Evolutionary conservation across 2,329 filamentous ascomycete species (phyloP), one percentile per base, ranked within the genome.

Genomic region (Fusarium sacchari): DNA sequence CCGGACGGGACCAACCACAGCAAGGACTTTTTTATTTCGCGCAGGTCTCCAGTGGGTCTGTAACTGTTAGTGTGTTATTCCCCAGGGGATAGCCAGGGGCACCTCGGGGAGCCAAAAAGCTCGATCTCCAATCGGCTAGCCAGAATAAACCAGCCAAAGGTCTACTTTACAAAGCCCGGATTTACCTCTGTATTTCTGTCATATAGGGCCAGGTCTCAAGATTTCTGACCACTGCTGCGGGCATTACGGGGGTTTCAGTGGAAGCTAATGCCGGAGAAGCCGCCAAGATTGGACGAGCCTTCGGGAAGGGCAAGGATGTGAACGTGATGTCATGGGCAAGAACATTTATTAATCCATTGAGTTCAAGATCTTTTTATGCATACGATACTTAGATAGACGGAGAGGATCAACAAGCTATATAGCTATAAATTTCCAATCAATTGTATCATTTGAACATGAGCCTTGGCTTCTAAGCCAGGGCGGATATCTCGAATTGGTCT

Each of bases 1-100:
- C 70, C 72, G 69, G 72, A 55, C 55, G 60, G 74, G 56, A 69
- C 76, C 76, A 77, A 74, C 70, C 74, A 74, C 65, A 62, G 43
- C 67, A 62, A 69, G 60, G 67, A 59, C 66, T 67, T 75, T 76
- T 73, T 74, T 67, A 66, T 64, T 72, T 73, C 62, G 73, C 73
- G 66, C 67, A 67, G 56, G 24, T 39, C 12, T 37, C 24, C 44
- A 55, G 67, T 70, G 68, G 67, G 55, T 44, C 60, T 57, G 44
- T 40, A 64, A 56, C 69, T 24, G 64, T 50, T 46, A 52, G 56
- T 61, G 49, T 61, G 59, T 58, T 52, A 72, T 49, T 62, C 56
- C 64, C 64, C 50, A 40, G 69, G 71, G 30, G 40, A 67, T 60
- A 63, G 66, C 57, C 70, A 73, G 70, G 70, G 70, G 70, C 69